Evolutionary conservation across 768 basidiomycete genomes (phyloP).

Genomic region (Xanthoconium stramineum): DNA sequence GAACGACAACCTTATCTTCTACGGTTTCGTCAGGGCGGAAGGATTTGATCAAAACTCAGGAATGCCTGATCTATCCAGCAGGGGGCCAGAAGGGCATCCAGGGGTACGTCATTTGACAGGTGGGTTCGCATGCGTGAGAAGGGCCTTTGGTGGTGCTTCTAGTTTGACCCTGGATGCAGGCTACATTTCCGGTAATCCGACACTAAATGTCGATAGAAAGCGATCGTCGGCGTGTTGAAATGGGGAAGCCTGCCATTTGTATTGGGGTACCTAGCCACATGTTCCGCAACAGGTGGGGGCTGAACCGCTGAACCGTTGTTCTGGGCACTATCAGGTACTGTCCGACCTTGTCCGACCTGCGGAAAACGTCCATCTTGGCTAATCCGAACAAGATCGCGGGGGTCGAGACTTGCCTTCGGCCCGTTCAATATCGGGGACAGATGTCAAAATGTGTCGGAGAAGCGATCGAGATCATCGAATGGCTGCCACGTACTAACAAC

Average conservation of each 20-base stretch:
- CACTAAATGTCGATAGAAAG: background rate
- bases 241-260: background rate
- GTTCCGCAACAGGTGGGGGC: too few relatives aligned
- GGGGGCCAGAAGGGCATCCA: background rate
- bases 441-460: background rate
- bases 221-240: background rate
- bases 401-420: background rate
- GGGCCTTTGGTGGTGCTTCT: too few relatives aligned
- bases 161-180: background rate
- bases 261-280: background rate
- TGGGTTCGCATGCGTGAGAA: background rate
- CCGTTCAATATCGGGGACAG: background rate
- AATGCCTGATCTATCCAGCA: background rate
- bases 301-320: too few relatives aligned
- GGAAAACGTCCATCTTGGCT: background rate
- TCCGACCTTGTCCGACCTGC: background rate
- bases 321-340: background rate
- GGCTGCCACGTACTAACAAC: background rate
- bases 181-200: background rate
- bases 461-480: background rate
- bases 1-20: background rate
- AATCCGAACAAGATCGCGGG: too few relatives aligned
- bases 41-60: background rate
- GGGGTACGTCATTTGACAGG: background rate
- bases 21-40: constrained; percentile 3